Evolutionary conservation across 768 basidiomycete genomes (phyloP).

Genomic region (Mycena epipterygia): DNA sequence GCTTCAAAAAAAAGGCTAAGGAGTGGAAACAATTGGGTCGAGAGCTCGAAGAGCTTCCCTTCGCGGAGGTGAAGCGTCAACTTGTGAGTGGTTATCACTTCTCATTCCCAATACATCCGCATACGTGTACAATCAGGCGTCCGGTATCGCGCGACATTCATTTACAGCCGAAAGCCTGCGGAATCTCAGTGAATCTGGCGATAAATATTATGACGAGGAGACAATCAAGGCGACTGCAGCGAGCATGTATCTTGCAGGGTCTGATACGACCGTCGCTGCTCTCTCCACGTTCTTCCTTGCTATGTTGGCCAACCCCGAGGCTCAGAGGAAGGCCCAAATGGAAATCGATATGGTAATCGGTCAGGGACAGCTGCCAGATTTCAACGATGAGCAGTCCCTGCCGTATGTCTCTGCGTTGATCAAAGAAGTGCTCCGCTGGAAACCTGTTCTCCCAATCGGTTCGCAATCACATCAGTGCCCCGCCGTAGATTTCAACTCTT

Average conservation of each 20-base stretch:
- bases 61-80: constrained; percentile 44
- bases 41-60: constrained; percentile 54
- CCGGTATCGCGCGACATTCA: background rate
- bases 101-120: background rate
- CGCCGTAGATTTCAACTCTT: background rate
- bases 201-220: background rate
- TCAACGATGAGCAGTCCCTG: constrained; percentile 47
- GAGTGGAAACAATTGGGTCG: constrained; percentile 48
- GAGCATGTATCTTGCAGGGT: constrained; percentile 14
- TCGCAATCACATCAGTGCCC: background rate
- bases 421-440: constrained; percentile 53
- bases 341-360: constrained; percentile 55
- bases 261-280: constrained; percentile 3
- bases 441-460: constrained; percentile 51
- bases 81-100: constrained; percentile 46
- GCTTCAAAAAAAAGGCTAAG: constrained; percentile 57
- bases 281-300: constrained; percentile 26
- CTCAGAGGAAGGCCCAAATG: constrained; percentile 50
- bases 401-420: constrained; percentile 52
- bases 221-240: background rate
- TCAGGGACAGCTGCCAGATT: constrained; percentile 47
- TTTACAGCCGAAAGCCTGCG: background rate
- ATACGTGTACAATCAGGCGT: background rate
- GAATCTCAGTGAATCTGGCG: background rate
- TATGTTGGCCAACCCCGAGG: constrained; percentile 51